Base-by-base conservation (phyloP, 2,329 filamentous ascomycete genomes). In the Fusarium tupiense region DNA sequence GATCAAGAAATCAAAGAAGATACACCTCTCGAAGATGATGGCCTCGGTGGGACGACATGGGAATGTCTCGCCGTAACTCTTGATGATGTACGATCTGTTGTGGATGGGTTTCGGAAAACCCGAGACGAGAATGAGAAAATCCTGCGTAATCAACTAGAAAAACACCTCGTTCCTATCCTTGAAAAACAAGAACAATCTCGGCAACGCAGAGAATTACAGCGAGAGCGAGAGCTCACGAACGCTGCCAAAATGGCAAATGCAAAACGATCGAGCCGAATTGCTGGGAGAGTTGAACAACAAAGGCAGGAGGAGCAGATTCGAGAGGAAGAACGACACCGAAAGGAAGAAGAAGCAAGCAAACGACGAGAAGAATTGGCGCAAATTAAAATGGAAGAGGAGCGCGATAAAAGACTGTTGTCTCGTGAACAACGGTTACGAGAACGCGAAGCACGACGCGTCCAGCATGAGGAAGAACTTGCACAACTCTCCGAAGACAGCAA, bases 191-290 rank as follows among this genome's bases (percentile, higher is more conserved):
- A 92, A 76, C 89, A 95, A 77, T 89, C 91, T 37, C 91, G 91
- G 69, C 95, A 96, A 82, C 84, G 90, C 84, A 88, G 94, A 86
- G 86, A 92, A 57, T 78, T 85, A 7, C 89, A 91, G 70, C 87
- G 92, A 76, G 90, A 97, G 80, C 94, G 92, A 71, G 96, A 98
- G 78, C 83, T 97, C 29, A 86, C 94, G 60, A 94, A 91, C 75
- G 83, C 97, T 74, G 92, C 96, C 76, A 96, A 96, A 81, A 89
- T 98, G 84, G 94, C 94, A n/a, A 94, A 92, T 64, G 96, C 96
- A 8, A 99, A 99, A 84, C 88, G 96, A 72, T 99, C 96, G 2
- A 97, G 94, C 78, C 91, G 96, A 72, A 90, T 99, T 75, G 95
- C 96, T 24, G 89, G 89, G 73, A 97, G 94, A 80, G 86, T 91